Percentiles rank a stretch among this genome's conserved stretches.
phyloP scores from a whole-genome alignment of 2,329 filamentous ascomycete genomes.

The Cytospora paraplurivora region DNA sequence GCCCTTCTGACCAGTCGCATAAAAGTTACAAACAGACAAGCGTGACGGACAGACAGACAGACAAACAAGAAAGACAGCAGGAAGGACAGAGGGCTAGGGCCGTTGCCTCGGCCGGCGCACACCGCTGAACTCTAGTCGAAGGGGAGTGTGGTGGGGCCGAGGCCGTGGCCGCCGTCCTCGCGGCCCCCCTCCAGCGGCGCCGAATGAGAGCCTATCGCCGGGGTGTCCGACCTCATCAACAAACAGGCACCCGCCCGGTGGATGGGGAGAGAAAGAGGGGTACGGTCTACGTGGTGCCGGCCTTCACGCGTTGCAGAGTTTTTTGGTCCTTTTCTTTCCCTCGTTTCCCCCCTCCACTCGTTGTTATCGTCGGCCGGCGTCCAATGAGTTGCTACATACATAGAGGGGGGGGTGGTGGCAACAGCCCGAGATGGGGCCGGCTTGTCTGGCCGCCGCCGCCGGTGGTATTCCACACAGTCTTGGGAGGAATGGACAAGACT shows the following conservation, averaged over 20 bases:
- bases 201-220: conserved; percentile 26
- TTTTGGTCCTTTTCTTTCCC: conserved; percentile 12
- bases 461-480: background rate
- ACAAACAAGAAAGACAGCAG: no score
- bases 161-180: conserved; percentile 25
- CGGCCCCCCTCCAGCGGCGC: conserved; percentile 24
- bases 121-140: no score
- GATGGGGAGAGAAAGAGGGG: background rate
- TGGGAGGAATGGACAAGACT: no score
- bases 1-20: no score
- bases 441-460: background rate
- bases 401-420: background rate
- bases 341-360: background rate
- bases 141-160: background rate
- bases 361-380: background rate
- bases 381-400: background rate
- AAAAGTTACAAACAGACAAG: no score
- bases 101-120: no score
- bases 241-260: conserved; percentile 13
- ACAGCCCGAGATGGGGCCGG: background rate
- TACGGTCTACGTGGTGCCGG: background rate
- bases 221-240: conserved; percentile 10
- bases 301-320: conserved; percentile 5
- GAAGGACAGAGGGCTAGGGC: no score
- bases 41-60: no score